phyloP scores from a whole-genome alignment of 495 filamentous ascomycete genomes.

The Lasiosphaeria hispida region DNA sequence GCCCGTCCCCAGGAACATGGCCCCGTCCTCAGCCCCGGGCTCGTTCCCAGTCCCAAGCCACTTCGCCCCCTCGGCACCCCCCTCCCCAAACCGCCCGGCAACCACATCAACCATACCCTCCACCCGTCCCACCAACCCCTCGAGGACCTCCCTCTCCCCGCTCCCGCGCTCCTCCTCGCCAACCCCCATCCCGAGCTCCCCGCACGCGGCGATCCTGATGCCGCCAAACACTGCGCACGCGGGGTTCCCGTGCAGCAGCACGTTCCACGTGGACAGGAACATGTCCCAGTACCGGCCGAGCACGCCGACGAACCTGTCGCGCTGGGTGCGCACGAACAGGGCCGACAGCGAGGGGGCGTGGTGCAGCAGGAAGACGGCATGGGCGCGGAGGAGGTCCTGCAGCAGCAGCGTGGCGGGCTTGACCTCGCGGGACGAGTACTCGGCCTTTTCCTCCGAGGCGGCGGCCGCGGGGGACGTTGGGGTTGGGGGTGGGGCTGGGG shows the following conservation, averaged over 20 bases:
- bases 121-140: slow-evolving; percentile 69
- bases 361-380: slow-evolving; percentile 82
- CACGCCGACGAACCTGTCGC: slow-evolving; percentile 51
- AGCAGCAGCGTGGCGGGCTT: slow-evolving; percentile 75
- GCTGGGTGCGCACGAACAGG: slow-evolving; percentile 56
- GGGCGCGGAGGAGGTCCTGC: slow-evolving; percentile 76
- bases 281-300: slow-evolving; percentile 81
- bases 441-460: slow-evolving; percentile 41
- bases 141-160: slow-evolving; percentile 85
- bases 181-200: slow-evolving; percentile 88
- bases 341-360: slow-evolving; percentile 68
- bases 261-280: slow-evolving; percentile 81
- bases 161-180: slow-evolving; percentile 93
- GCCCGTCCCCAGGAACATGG: slow-evolving; percentile 78
- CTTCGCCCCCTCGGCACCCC: slow-evolving; percentile 28
- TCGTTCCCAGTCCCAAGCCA: slow-evolving; percentile 69
- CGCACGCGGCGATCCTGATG: slow-evolving; percentile 85
- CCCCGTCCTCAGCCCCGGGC: slow-evolving; percentile 71
- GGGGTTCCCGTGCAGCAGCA: slow-evolving; percentile 86
- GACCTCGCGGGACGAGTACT: slow-evolving; percentile 88
- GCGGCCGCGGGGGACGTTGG: slow-evolving; percentile 20
- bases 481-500: slow-evolving; percentile 34
- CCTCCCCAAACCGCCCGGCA: slow-evolving; percentile 78
- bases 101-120: slow-evolving; percentile 77
- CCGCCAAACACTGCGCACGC: slow-evolving; percentile 74